Evolutionary conservation across 1,139 yeast species (phyloP).

Genomic region (Yamadazyma trypodendri): DNA sequence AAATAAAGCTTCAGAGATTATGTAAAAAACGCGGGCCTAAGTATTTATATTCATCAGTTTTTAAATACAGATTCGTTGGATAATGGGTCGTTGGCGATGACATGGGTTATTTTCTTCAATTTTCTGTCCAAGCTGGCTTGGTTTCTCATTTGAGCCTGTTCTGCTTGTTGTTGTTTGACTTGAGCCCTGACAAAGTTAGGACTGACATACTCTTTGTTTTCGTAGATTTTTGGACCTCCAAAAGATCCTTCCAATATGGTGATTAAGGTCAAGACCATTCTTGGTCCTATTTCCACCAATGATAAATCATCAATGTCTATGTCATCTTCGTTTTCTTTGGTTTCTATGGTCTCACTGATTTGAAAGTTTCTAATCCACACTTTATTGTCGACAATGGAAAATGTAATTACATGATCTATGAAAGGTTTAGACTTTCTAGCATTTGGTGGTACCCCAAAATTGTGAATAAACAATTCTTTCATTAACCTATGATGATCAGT

Average conservation of each 20-base stretch:
- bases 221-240: conserved; percentile 97
- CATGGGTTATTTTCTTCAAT: conserved; percentile 71
- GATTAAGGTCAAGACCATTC: conserved; percentile 90
- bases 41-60: conserved; percentile 8
- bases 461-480: conserved; percentile 82
- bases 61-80: conserved; percentile 78
- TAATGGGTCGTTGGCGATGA: conserved; percentile 78
- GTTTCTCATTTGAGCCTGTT: conserved; percentile 72
- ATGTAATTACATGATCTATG: conserved; percentile 91
- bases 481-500: conserved; percentile 67
- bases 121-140: conserved; percentile 79
- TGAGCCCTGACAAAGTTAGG: conserved; percentile 96
- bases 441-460: conserved; percentile 94
- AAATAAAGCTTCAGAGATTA: too few species aligned
- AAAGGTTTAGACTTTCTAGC: conserved; percentile 96
- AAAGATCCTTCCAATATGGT: conserved; percentile 94
- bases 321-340: conserved; percentile 34
- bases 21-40: too few species aligned
- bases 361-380: conserved; percentile 96
- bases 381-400: conserved; percentile 88
- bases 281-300: conserved; percentile 94
- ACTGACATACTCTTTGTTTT: conserved; percentile 93
- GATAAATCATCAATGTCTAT: conserved; percentile 55
- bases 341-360: conserved; percentile 69
- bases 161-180: conserved; percentile 74